phyloP scores from a whole-genome alignment of 495 filamentous ascomycete species.

The Penicillium steckii region DNA sequence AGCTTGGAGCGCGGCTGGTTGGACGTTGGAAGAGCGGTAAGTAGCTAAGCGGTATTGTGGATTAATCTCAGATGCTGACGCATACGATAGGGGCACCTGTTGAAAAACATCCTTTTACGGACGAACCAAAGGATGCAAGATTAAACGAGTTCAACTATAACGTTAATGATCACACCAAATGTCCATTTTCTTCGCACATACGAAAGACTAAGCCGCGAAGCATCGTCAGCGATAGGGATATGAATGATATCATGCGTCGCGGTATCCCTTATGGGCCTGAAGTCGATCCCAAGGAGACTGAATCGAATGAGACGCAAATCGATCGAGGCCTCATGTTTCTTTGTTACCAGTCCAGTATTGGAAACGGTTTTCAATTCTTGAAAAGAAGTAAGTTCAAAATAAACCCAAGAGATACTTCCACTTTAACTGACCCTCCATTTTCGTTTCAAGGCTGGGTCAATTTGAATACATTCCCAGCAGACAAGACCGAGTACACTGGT shows the following conservation, averaged over 20 bases:
- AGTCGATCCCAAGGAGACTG: constrained; percentile 20
- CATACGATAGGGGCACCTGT: constrained; percentile 30
- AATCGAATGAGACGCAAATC: background rate
- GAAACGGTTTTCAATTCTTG: constrained; percentile 13
- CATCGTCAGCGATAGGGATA: constrained; percentile 22
- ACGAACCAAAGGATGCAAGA: constrained; percentile 28
- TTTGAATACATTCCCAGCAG: constrained; percentile 7
- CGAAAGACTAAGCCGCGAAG: constrained; percentile 41
- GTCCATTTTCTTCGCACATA: constrained; percentile 42
- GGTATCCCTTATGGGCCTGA: constrained; percentile 44
- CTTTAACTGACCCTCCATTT: constrained; percentile 1
- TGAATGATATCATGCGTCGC: constrained; percentile 35
- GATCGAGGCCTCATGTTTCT: constrained; percentile 11
- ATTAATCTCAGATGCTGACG: constrained; percentile 2
- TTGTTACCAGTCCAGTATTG: constrained; percentile 12
- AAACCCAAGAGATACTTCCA: too few species aligned
- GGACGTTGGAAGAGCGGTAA: constrained; percentile 44
- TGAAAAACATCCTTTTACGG: constrained; percentile 25
- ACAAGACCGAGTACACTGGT: constrained; percentile 5
- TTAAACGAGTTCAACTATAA: constrained; percentile 29
- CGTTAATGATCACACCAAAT: constrained; percentile 23
- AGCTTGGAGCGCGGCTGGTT: constrained; percentile 39
- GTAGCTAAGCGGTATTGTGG: constrained; percentile 1
- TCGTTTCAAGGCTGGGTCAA: constrained; percentile 12
- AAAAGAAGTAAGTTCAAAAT: constrained; percentile 9